Evolutionary conservation across 108 stramenopile genomes (phyloP), one percentile per base, ranked within the genome.

Genomic region (Conticribra guillardii): DNA sequence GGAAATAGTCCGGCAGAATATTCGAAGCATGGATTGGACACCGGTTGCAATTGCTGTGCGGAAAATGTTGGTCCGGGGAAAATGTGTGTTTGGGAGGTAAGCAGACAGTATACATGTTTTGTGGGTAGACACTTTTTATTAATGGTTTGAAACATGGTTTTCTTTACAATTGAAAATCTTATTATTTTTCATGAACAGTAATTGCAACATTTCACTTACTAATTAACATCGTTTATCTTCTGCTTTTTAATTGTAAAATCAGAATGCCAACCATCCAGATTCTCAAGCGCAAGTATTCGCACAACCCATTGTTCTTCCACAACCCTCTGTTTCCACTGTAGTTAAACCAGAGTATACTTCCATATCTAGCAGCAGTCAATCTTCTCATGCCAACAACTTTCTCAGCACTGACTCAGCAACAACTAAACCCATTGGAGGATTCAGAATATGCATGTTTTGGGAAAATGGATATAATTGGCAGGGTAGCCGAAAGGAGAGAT

Each of bases 391-490:
- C 19, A 19, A 51, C 4, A 4, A 19, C 5, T 21, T 51, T 4
- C 4, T 21, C 17, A 51, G 4, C 9, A 51, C 17, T 21, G 9
- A 51, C 5, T 51, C 50, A 4, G 5, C 56, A 29, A 63, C 62
- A 16, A 4, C 16, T 5, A 69, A 60, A 4, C 60, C 68, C 5
- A 29, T 23, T 3, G 46, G 29, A 52, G 5, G 52, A 19, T 69
- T 69, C 48, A 31, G 69, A 29, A 52, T 69, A 22, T 27, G 59
- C 14, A 3, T 69, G 5, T 33, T 63, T n/a, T 69, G 69, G 69
- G 45, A 69, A 52, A 44, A 14, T 22, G 61, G 61, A 14, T 61
- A 51, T 60, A 61, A 49, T 8, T 69, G 69, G 69, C 69, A 69
- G 31, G 16, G 15, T 24, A 52, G 24, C 2, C 19, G 16, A 1